Conservation (phyloP, 257 asterid species). For the Jaltomata sinuosa region DNA sequence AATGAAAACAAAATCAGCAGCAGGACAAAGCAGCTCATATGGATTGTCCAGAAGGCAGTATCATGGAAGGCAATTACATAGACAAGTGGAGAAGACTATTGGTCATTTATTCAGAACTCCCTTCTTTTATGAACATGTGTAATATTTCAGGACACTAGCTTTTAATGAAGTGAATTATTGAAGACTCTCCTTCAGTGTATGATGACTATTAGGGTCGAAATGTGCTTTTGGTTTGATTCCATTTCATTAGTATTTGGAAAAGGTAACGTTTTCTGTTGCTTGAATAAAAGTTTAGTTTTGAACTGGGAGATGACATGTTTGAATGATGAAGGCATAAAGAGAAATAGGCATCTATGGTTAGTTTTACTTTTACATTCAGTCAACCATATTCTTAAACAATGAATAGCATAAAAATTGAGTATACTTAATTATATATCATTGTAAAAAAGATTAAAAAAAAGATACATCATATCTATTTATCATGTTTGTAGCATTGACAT, state of each 20-base stretch:
- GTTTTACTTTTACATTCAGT: neutral
- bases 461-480: neutral
- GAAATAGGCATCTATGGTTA: neutral
- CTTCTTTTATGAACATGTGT: neutral
- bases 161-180: neutral
- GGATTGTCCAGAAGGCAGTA: neutral
- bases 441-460: neutral
- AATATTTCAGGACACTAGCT: neutral
- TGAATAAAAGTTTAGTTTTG: neutral
- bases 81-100: neutral
- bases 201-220: neutral
- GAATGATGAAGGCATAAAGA: neutral
- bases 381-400: neutral
- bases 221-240: neutral
- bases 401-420: neutral
- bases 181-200: neutral
- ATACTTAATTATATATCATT: neutral
- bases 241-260: neutral
- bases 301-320: neutral
- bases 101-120: neutral
- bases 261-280: neutral
- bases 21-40: neutral
- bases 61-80: neutral
- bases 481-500: neutral
- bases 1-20: neutral